A percentile compares a stretch with the other conserved stretches of the same genome.
These are phyloP conservation scores for Leccinum obscurum DNA, from an alignment of 768 basidiomycete genomes.

Conservation along the genomic window DNA sequence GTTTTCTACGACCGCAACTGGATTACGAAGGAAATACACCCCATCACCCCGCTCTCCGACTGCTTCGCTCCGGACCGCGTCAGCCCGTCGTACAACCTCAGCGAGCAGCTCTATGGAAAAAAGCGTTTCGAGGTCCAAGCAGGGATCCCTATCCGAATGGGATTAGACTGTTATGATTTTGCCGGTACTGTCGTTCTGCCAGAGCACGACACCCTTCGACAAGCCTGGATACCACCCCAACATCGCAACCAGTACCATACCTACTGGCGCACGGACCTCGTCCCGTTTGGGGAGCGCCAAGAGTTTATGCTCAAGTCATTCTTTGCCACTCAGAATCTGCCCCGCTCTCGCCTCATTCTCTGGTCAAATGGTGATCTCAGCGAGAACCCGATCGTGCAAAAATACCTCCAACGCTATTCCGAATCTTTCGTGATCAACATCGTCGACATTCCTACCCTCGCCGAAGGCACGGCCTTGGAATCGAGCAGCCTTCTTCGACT, in stretches of 20 bases:
- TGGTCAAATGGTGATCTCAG: conserved; percentile 90
- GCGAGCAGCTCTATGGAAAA: conserved; percentile 59
- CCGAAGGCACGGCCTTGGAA: conserved; percentile 75
- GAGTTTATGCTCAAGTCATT: conserved; percentile 90
- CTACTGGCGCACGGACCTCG: conserved; percentile 91
- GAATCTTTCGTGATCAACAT: conserved; percentile 66
- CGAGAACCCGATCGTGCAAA: conserved; percentile 53
- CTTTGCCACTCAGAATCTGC: conserved; percentile 84
- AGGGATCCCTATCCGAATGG: conserved; percentile 74
- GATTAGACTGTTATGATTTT: conserved; percentile 91
- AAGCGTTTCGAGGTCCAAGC: conserved; percentile 75
- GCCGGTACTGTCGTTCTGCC: conserved; percentile 68
- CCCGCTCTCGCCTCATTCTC: conserved; percentile 68
- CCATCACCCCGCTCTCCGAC: conserved; percentile 61
- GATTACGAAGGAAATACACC: conserved; percentile 70
- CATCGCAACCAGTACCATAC: conserved; percentile 77
- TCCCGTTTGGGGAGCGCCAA: conserved; percentile 75
- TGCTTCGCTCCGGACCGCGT: conserved; percentile 70
- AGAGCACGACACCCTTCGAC: conserved; percentile 7
- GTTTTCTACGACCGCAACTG: conserved; percentile 76
- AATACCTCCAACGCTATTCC: conserved; percentile 64
- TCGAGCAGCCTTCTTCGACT: conserved; percentile 58
- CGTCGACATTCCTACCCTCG: conserved; percentile 67
- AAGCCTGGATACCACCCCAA: conserved; percentile 34
- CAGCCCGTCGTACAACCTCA: conserved; percentile 68